A percentile compares a stretch with the other conserved stretches of the same genome.
phyloP scores from a whole-genome alignment of 148 eudicot genomes.

The Cornus suecica region DNA sequence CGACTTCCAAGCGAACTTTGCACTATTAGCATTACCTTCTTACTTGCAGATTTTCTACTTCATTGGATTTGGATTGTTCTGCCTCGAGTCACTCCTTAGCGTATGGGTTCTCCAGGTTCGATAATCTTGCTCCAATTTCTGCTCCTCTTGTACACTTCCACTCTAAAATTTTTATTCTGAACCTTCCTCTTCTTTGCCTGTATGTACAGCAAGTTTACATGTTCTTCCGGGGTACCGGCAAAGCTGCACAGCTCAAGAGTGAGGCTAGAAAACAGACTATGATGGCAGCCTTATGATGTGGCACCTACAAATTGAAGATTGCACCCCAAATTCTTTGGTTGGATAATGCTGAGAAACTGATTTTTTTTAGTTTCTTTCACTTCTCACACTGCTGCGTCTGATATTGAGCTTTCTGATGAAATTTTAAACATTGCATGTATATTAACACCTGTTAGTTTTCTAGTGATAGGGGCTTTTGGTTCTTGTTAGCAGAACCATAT shows the following conservation, averaged over 20 bases:
- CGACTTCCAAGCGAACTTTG: too few species aligned
- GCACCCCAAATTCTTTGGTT: constrained; percentile 2
- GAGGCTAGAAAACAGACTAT: constrained; percentile 52
- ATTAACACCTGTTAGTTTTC: not conserved
- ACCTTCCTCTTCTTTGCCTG: not conserved
- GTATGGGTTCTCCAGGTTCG: not conserved
- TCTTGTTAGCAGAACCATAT: not conserved
- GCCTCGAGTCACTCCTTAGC: too few species aligned
- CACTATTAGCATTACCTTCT: too few species aligned
- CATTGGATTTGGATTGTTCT: too few species aligned
- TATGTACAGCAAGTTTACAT: constrained; percentile 58
- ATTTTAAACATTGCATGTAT: not conserved
- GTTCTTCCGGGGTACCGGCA: constrained; percentile 68
- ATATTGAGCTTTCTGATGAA: not conserved
- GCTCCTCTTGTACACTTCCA: not conserved
- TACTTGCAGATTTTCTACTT: too few species aligned
- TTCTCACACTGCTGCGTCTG: not conserved
- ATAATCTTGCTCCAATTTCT: not conserved
- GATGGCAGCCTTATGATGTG: constrained; percentile 47
- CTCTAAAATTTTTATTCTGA: not conserved
- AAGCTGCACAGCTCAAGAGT: constrained; percentile 53
- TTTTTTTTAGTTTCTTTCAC: not conserved
- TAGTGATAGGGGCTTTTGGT: not conserved
- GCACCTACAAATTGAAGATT: not conserved
- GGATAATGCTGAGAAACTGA: constrained; percentile 9